These are phyloP conservation scores for Aquilaria yunnanensis DNA, from an alignment of 345 rosid species.

Conservation along the genomic window DNA sequence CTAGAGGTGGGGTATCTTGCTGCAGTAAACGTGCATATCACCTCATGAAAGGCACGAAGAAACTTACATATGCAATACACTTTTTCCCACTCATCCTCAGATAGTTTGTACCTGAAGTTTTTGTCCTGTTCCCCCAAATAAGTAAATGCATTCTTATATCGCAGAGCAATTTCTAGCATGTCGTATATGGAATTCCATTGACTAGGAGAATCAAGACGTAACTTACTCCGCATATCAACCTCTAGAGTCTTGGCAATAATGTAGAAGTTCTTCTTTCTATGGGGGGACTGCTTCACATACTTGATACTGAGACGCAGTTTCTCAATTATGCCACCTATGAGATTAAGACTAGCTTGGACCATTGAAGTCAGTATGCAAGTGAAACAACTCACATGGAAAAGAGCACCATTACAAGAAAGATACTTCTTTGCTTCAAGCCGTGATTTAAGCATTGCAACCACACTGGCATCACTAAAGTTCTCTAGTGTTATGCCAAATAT, in stretches of 20 bases:
- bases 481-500: conserved; percentile 19
- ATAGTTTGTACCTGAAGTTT: conserved; percentile 14
- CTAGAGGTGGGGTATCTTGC: conserved; percentile 19
- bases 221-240: conserved; percentile 15
- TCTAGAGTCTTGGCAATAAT: conserved; percentile 19
- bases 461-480: conserved; percentile 12
- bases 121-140: conserved; percentile 18
- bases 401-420: conserved; percentile 17
- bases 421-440: conserved; percentile 13
- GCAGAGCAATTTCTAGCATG: conserved; percentile 22
- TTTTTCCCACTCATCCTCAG: conserved; percentile 24
- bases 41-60: conserved; percentile 19
- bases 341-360: conserved; percentile 21
- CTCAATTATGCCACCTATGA: conserved; percentile 11
- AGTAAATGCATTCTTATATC: conserved; percentile 18
- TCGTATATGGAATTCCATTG: conserved; percentile 20
- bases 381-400: conserved; percentile 17
- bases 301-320: conserved; percentile 17
- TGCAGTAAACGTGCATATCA: conserved; percentile 11
- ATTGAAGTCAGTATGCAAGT: conserved; percentile 15
- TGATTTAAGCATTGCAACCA: conserved; percentile 18
- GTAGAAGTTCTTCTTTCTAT: conserved; percentile 16
- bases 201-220: conserved; percentile 19
- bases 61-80: conserved; percentile 15
- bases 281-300: conserved; percentile 22